A percentile compares a stretch with the other conserved stretches of the same genome.
phyloP scores from a whole-genome alignment of 441 rosid genomes.

The Biscutella laevigata region DNA sequence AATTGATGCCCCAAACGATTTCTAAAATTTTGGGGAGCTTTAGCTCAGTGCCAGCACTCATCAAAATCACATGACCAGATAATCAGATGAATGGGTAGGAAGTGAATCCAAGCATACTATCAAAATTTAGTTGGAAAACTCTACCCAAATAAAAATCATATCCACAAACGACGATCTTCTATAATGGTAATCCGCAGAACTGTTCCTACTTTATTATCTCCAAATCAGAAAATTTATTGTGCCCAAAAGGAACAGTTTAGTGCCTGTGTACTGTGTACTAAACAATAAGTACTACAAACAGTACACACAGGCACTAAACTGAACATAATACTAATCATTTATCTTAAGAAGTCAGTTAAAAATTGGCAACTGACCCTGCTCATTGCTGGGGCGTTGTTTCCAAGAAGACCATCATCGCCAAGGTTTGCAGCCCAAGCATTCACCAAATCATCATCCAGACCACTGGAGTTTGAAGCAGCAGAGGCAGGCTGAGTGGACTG shows the following conservation, averaged over 20 bases:
- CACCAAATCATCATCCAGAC: slow-evolving; percentile 94
- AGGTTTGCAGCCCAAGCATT: slow-evolving; percentile 99
- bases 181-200: background rate
- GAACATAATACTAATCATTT: background rate
- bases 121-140: background rate
- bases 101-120: slow-evolving; percentile 6
- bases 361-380: slow-evolving; percentile 56
- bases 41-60: too few species aligned
- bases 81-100: background rate
- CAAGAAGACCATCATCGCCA: slow-evolving; percentile 88
- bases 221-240: background rate
- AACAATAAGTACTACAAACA: background rate
- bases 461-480: slow-evolving; percentile 56
- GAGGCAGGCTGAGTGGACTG: slow-evolving; percentile 87
- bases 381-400: slow-evolving; percentile 91
- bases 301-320: background rate
- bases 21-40: too few species aligned
- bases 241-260: too few species aligned
- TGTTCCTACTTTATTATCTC: background rate
- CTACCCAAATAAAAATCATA: background rate
- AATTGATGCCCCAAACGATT: too few species aligned
- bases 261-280: too few species aligned
- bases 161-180: background rate
- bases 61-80: slow-evolving; percentile 1
- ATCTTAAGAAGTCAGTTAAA: background rate